Evolutionary conservation across 495 filamentous ascomycete genomes (phyloP).

Genomic region (Hypomontagnella submonticulosa): DNA sequence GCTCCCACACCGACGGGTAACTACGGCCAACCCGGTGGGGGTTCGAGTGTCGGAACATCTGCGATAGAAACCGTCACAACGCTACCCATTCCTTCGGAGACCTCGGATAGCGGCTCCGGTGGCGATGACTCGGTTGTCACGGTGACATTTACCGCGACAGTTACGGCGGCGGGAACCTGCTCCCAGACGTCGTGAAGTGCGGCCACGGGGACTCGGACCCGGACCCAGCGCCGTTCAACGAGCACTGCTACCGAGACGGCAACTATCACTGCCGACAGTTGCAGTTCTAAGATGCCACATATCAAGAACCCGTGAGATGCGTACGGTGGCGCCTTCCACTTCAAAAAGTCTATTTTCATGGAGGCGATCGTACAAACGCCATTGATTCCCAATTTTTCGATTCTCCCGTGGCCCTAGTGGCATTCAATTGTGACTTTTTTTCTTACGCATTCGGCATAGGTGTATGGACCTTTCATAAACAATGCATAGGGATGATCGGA

Average conservation of each 20-base stretch:
- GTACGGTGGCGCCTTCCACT: background rate
- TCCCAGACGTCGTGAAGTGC: constrained; percentile 40
- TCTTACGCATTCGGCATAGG: constrained; percentile 8
- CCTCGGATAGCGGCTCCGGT: constrained; percentile 12
- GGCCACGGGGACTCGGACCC: constrained; percentile 18
- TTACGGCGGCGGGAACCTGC: constrained; percentile 37
- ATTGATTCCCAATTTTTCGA: constrained; percentile 18
- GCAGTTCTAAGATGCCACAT: constrained; percentile 15
- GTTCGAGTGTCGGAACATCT: constrained; percentile 11
- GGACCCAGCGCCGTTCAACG: constrained; percentile 23
- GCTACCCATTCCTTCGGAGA: constrained; percentile 28
- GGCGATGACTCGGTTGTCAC: constrained; percentile 30
- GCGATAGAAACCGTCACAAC: constrained; percentile 21
- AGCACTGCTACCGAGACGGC: constrained; percentile 31
- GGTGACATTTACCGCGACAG: constrained; percentile 43
- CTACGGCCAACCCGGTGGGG: constrained; percentile 41
- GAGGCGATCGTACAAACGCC: background rate
- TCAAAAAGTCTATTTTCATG: background rate
- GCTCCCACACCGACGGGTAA: constrained; percentile 36
- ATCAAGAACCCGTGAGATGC: constrained; percentile 25
- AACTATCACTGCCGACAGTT: constrained; percentile 12
- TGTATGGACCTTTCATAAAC: constrained; percentile 4
- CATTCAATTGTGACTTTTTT: constrained; percentile 24
- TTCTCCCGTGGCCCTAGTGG: constrained; percentile 37
- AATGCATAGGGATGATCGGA: constrained; percentile 25